Percentiles rank a stretch among this genome's conserved stretches.
These are phyloP conservation scores for Cystofilobasidium ferigula DNA, from an alignment of 768 basidiomycete species.

Conservation along the genomic window DNA sequence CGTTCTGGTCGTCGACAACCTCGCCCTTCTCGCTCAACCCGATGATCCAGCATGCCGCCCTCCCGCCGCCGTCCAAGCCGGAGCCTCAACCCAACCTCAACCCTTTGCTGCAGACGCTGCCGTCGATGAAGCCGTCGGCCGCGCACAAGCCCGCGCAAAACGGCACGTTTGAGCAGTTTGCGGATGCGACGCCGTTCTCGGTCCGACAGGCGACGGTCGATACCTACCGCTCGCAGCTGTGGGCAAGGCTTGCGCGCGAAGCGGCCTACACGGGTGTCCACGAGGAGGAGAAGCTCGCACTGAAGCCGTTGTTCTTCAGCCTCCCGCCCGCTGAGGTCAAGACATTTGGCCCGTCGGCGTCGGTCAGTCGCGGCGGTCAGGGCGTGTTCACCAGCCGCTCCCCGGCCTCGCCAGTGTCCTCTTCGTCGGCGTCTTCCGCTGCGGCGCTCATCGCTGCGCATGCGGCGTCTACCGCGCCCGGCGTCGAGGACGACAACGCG, in stretches of 20 bases:
- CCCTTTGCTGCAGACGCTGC: conserved; percentile 1
- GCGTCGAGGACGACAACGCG: background rate
- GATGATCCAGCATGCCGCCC: background rate
- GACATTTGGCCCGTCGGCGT: background rate
- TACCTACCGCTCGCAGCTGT: conserved; percentile 75
- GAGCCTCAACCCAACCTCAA: conserved; percentile 16
- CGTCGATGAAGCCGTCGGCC: conserved; percentile 57
- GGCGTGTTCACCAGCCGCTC: conserved; percentile 30
- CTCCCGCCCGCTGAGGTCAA: conserved; percentile 2
- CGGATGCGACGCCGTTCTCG: conserved; percentile 38
- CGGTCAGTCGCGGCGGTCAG: conserved; percentile 26
- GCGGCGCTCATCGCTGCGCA: background rate
- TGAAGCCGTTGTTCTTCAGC: conserved; percentile 12
- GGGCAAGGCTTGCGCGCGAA: conserved; percentile 79
- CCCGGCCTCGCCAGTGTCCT: conserved; percentile 35
- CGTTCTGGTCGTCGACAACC: background rate
- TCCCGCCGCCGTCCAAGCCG: background rate
- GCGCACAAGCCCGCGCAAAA: conserved; percentile 27
- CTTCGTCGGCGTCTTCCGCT: conserved; percentile 26
- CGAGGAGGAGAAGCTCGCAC: conserved; percentile 1
- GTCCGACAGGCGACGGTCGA: conserved; percentile 29
- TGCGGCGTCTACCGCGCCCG: background rate
- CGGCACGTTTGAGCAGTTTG: conserved; percentile 20
- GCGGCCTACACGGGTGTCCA: conserved; percentile 36
- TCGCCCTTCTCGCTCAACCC: background rate